Conservation (phyloP, 2,329 filamentous ascomycete genomes). For the Daldinia sp. region DNA sequence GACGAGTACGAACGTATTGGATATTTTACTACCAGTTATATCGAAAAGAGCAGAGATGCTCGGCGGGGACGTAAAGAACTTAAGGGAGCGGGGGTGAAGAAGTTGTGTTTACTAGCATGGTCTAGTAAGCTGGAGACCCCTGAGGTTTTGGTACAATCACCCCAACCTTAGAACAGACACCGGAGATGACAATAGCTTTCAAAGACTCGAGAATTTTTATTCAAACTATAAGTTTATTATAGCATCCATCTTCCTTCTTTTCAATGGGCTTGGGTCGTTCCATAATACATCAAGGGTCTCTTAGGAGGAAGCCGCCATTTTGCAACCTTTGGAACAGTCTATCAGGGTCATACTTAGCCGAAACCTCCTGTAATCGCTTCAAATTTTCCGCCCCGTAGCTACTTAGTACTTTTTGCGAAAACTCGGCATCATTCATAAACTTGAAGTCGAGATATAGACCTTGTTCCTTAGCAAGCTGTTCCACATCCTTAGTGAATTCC, state of each 20-base stretch:
- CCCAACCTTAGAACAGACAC: too few species aligned
- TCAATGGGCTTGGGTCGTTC: too few species aligned
- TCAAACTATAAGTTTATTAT: neutral
- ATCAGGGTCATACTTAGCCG: neutral
- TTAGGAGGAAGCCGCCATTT: neutral
- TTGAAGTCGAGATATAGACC: neutral
- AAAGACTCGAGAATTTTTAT: neutral
- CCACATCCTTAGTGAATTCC: neutral
- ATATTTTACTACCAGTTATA: neutral
- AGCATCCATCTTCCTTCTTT: neutral
- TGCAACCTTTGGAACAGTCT: neutral
- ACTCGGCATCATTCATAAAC: slow-evolving; percentile 10
- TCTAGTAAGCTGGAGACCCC: too few species aligned
- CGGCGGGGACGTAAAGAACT: neutral
- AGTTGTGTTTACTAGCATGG: neutral
- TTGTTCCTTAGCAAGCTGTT: neutral
- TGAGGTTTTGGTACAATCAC: too few species aligned
- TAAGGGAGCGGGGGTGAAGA: neutral
- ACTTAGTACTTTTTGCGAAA: neutral
- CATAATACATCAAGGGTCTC: neutral
- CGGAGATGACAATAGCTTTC: too few species aligned
- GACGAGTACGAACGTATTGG: neutral
- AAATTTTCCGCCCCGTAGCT: neutral
- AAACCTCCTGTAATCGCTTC: neutral
- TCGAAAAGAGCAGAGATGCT: neutral